Evolutionary conservation across 345 rosid genomes (phyloP).

Genomic region (Pistacia atlantica): DNA sequence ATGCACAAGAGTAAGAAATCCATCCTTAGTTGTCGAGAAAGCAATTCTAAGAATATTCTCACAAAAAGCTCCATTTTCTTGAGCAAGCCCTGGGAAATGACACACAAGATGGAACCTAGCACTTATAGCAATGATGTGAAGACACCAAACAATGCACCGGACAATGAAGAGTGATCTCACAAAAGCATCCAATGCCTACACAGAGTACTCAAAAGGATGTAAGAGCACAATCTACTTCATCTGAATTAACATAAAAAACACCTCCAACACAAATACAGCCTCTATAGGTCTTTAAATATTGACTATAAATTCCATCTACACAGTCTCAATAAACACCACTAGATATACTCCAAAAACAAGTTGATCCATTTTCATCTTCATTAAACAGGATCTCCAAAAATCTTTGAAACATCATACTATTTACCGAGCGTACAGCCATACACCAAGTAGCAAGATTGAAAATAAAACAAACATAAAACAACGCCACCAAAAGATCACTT

Average conservation of each 20-base stretch:
- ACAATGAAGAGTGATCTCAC: not conserved
- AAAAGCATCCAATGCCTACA: not conserved
- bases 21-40: constrained; percentile 81
- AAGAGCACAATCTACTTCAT: not conserved
- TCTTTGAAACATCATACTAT: constrained; percentile 8
- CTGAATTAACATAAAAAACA: not conserved
- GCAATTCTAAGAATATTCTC: constrained; percentile 74
- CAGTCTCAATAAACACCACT: not conserved
- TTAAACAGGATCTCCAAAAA: not conserved
- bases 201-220: not conserved
- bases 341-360: not conserved
- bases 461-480: too few relatives aligned
- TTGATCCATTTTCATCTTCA: not conserved
- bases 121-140: too few relatives aligned
- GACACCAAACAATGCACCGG: constrained; percentile 10
- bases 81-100: constrained; percentile 56
- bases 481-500: too few relatives aligned
- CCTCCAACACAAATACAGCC: constrained; percentile 7
- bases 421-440: not conserved
- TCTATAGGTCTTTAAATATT: not conserved
- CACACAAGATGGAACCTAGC: constrained; percentile 5
- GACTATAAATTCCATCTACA: not conserved
- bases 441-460: not conserved
- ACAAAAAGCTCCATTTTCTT: constrained; percentile 57
- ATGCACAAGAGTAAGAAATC: too few relatives aligned